Evolutionary conservation across 2,329 filamentous ascomycete genomes (phyloP), one percentile per base, ranked within the genome.

Genomic region (Seiridium unicorne): DNA sequence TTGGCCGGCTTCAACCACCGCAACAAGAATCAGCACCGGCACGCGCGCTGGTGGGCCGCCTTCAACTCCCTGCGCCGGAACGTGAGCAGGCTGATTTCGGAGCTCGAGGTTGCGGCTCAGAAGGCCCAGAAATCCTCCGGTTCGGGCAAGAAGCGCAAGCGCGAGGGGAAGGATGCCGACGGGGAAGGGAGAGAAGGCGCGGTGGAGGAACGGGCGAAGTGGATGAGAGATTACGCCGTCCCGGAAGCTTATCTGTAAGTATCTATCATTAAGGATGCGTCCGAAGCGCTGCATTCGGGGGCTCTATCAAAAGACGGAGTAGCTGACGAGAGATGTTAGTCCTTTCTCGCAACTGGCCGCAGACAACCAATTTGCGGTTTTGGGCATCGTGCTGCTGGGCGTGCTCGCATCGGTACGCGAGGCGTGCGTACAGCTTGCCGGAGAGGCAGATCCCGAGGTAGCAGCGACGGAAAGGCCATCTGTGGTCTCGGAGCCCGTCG

Each of bases 11-110:
- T 96, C 68, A 85, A 89, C 74, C 88, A 92, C 72, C 91, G 93
- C 68, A 95, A 97, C 79, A 89, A 88, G 71, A 98, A 97, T 77
- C 94, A 98, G 77, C 94, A 98, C 74, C 88, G 88, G 59, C 81
- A 84, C 63, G 84, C 88, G 36, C 85, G 87, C 70, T 99, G 94
- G 94, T 98, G 91, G 86, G 72, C 77, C 13, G 85, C 87, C 68
- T 86, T 97, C 62, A 83, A 83, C 57, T 82, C 89, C 64, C 82
- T 97, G 64, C 87, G 91, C 42, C 89, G 91, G 51, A 82, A 87
- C 60, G 73, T 89, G 7, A 76, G 77, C 7, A 81, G 82, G 58
- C 76, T 97, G 2, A 67, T 81, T 1, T 61, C 66, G 13, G 72
- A 72, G 32, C 70, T 79, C 18, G 60, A 63, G 1, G 72, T 64